These are phyloP conservation scores for Stenocarpella maydis DNA, from an alignment of 2,329 filamentous ascomycete genomes.

Conservation along the genomic window DNA sequence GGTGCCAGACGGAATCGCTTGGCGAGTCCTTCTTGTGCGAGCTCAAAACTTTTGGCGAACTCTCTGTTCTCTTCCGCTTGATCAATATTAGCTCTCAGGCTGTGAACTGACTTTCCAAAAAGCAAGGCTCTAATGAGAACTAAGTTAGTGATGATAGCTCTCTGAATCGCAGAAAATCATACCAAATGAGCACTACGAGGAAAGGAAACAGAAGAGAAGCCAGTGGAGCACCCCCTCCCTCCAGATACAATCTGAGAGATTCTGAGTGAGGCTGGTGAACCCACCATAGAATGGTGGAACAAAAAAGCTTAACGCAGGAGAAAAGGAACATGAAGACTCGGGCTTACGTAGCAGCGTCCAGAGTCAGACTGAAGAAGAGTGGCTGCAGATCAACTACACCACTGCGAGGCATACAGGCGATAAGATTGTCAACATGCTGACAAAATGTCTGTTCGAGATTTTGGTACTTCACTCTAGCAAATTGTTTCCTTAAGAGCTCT, in stretches of 20 bases:
- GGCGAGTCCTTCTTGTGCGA: background rate
- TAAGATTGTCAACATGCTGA: background rate
- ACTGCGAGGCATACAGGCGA: background rate
- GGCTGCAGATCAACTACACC: constrained; percentile 11
- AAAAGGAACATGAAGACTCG: no score
- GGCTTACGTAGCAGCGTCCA: background rate
- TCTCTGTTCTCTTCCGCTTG: background rate
- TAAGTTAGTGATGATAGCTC: no score
- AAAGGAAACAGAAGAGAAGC: no score
- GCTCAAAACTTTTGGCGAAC: background rate
- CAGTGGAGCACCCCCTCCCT: no score
- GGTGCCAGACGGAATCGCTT: background rate
- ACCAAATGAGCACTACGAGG: no score
- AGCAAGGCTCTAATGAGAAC: background rate
- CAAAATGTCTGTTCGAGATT: background rate
- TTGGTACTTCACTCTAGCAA: constrained; percentile 32
- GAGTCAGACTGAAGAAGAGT: constrained; percentile 5
- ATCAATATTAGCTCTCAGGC: background rate
- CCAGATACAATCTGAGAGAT: no score
- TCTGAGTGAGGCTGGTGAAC: no score
- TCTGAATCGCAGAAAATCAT: no score
- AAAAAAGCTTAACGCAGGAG: no score
- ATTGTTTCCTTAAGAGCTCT: constrained; percentile 44
- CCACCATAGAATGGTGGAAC: no score
- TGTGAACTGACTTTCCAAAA: background rate